These are phyloP conservation scores for Stemphylium beticola DNA, from an alignment of 2,329 filamentous ascomycete genomes.

Conservation along the genomic window DNA sequence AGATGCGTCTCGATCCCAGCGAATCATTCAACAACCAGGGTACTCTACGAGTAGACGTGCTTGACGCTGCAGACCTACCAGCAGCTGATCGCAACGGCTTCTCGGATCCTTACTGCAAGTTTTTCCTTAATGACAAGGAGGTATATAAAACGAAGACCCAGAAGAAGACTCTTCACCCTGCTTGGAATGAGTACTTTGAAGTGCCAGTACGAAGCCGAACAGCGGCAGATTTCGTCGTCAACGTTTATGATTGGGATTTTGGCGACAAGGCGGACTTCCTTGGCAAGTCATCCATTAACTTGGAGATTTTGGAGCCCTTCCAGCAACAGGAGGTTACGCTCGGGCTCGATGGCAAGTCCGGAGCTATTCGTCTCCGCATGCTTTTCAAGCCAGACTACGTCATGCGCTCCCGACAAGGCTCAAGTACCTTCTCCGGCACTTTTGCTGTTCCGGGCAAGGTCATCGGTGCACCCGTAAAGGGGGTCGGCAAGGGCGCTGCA, in stretches of 20 bases:
- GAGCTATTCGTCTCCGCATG: constrained; percentile 79
- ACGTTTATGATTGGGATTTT: constrained; percentile 96
- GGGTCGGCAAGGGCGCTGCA: constrained; percentile 76
- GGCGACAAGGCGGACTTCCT: constrained; percentile 91
- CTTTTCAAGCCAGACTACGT: constrained; percentile 95
- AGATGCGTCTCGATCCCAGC: constrained; percentile 90
- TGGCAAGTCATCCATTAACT: constrained; percentile 76
- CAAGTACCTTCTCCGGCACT: constrained; percentile 89
- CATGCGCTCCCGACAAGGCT: constrained; percentile 82
- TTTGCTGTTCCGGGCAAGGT: constrained; percentile 88
- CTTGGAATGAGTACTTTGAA: constrained; percentile 97
- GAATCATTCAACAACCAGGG: constrained; percentile 99
- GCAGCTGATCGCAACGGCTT: constrained; percentile 94
- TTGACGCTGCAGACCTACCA: constrained; percentile 87
- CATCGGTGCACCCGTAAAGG: constrained; percentile 94
- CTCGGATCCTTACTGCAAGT: constrained; percentile 96
- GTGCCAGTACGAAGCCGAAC: constrained; percentile 81
- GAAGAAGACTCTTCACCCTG: constrained; percentile 94
- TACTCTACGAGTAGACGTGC: constrained; percentile 87
- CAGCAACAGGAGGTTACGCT: constrained; percentile 76
- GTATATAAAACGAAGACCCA: constrained; percentile 94
- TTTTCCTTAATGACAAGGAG: constrained; percentile 85
- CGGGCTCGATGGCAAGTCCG: constrained; percentile 86
- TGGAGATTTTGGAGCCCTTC: constrained; percentile 85
- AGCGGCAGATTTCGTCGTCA: constrained; percentile 79